Conservation (phyloP, 129 eudicot species). For the Erigeron canadensis region DNA sequence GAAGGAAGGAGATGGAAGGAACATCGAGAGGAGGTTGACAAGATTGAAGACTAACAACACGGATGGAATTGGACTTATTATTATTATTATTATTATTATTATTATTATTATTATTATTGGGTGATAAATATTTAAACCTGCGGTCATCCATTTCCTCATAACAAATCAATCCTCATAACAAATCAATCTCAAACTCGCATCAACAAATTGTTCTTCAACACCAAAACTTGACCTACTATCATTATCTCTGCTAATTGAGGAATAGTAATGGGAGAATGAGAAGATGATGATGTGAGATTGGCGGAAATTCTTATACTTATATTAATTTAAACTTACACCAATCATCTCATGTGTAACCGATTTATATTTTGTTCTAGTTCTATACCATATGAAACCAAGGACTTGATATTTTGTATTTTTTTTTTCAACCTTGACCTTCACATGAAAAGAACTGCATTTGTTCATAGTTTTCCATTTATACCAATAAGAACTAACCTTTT, state of each 20-base stretch:
- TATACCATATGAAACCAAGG: too few relatives aligned
- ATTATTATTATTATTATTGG: too few relatives aligned
- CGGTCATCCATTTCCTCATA: conserved; percentile 95
- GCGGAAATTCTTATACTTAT: conserved; percentile 96
- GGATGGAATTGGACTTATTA: conserved; percentile 44
- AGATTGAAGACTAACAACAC: conserved; percentile 81
- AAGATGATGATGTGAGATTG: conserved; percentile 65
- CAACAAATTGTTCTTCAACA: conserved; percentile 57
- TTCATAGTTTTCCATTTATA: too few relatives aligned
- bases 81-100: too few relatives aligned
- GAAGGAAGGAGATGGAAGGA: background rate
- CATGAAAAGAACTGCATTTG: too few relatives aligned
- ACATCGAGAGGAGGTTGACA: conserved; percentile 82
- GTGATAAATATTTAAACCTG: conserved; percentile 73
- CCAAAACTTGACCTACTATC: conserved; percentile 25
- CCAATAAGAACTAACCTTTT: too few relatives aligned
- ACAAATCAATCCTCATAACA: too few relatives aligned
- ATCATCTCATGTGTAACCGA: too few relatives aligned
- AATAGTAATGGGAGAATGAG: conserved; percentile 37
- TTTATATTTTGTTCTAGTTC: too few relatives aligned
- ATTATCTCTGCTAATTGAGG: conserved; percentile 18
- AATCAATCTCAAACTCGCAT: conserved; percentile 76
- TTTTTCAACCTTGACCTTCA: too few relatives aligned
- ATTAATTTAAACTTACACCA: too few relatives aligned
- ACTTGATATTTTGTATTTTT: too few relatives aligned